Conservation (phyloP, 305 asterid genomes). For the Lippia alba region DNA sequence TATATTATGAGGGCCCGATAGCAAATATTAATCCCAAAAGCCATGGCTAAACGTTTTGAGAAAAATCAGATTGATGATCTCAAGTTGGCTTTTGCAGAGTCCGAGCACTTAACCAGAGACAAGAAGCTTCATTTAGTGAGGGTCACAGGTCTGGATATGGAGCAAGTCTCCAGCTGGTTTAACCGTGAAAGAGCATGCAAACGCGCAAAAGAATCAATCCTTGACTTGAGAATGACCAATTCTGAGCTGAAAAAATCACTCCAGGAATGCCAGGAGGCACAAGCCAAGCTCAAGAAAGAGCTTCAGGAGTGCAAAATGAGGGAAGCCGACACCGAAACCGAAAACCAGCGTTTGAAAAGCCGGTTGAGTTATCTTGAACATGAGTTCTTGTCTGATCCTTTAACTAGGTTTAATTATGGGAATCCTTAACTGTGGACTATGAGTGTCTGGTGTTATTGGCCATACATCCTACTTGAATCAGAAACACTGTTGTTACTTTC, state of each 20-base stretch:
- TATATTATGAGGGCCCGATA: background rate
- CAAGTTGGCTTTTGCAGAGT: conserved; percentile 24
- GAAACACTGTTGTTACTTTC: no score
- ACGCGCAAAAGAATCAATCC: background rate
- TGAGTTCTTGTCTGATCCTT: conserved; percentile 15
- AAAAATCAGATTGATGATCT: conserved; percentile 23
- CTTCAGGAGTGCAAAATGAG: conserved; percentile 18
- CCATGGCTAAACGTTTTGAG: conserved; percentile 28
- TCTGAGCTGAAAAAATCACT: conserved; percentile 19
- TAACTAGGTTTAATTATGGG: background rate
- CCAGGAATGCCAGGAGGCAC: conserved; percentile 12
- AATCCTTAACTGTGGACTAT: background rate
- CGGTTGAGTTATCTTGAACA: conserved; percentile 3
- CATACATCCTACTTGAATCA: no score
- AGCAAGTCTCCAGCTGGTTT: background rate
- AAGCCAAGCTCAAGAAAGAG: conserved; percentile 12
- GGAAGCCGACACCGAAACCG: conserved; percentile 22
- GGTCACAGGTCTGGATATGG: background rate
- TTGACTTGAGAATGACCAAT: background rate
- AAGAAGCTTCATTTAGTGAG: background rate
- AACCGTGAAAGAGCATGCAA: no score
- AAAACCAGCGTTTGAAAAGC: conserved; percentile 15
- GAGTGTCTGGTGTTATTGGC: no score
- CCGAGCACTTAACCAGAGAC: conserved; percentile 9
- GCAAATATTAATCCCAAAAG: background rate